Conservation (phyloP, 169 alveolate genomes). For the Eimeria falciformis region DNA sequence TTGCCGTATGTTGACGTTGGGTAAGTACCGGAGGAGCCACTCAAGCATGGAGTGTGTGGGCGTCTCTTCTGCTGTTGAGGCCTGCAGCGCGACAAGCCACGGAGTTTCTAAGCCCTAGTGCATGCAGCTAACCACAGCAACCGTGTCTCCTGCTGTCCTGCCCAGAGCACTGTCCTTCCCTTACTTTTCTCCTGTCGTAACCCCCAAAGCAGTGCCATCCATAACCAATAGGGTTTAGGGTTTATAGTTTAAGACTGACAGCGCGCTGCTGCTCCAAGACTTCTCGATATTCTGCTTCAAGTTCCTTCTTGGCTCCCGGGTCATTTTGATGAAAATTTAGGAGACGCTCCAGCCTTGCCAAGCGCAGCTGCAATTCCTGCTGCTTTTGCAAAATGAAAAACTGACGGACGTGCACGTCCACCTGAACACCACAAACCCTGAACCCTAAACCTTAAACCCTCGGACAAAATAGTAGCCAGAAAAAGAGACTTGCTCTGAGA, state of each 20-base stretch:
- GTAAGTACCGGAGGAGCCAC: slow-evolving; percentile 60
- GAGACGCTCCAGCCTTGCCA: slow-evolving; percentile 32
- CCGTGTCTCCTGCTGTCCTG: too few species aligned
- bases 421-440: slow-evolving; percentile 13
- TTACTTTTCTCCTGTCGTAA: background rate
- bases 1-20: slow-evolving; percentile 36
- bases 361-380: slow-evolving; percentile 23
- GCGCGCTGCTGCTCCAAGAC: slow-evolving; percentile 62
- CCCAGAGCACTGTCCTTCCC: too few species aligned
- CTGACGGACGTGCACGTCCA: slow-evolving; percentile 44
- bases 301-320: slow-evolving; percentile 17
- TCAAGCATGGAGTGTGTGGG: slow-evolving; percentile 58
- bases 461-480: too few species aligned
- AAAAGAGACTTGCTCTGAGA: too few species aligned
- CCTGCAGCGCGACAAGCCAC: background rate
- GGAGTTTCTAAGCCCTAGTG: too few species aligned
- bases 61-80: slow-evolving; percentile 55
- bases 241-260: slow-evolving; percentile 7
- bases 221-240: background rate
- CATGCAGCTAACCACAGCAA: too few species aligned
- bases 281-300: slow-evolving; percentile 8
- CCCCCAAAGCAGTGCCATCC: background rate
- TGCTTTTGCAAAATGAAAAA: slow-evolving; percentile 37
- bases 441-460: slow-evolving; percentile 56
- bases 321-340: background rate